A percentile compares a stretch with the other conserved stretches of the same genome.
Conservation (phyloP, 2,329 filamentous ascomycete genomes). For the Alternaria infectoria region DNA sequence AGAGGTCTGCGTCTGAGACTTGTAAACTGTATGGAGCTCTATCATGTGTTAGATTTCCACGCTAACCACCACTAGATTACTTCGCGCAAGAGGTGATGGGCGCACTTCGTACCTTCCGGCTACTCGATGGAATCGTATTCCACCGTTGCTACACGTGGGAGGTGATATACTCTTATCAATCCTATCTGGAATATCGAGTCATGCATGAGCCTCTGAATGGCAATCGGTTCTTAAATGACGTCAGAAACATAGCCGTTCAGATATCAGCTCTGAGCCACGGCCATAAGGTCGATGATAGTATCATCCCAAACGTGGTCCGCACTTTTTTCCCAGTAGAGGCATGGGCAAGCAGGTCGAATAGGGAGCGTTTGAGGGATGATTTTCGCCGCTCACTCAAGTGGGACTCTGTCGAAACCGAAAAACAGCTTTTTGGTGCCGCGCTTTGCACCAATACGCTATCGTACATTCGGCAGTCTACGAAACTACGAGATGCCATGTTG, state of each 20-base stretch:
- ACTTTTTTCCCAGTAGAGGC: no score
- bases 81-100: neutral
- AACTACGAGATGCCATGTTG: neutral
- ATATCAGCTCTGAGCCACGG: no score
- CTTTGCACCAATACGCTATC: neutral
- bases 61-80: neutral
- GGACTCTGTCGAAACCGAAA: fast-evolving
- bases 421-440: neutral
- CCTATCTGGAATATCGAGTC: neutral
- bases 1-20: neutral
- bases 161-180: fast-evolving
- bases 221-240: fast-evolving
- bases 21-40: neutral
- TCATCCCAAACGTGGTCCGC: neutral
- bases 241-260: neutral
- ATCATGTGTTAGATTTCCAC: no score
- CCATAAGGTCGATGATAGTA: neutral
- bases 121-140: neutral
- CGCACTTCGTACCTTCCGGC: neutral
- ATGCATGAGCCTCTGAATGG: neutral
- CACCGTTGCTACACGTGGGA: fast-evolving
- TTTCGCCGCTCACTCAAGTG: no score
- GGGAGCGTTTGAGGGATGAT: no score
- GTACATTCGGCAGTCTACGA: neutral
- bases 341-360: no score